Evolutionary conservation across 805 yeast genomes (phyloP), one percentile per base, ranked within the genome.

Genomic region (Dipodascopsis tothii): DNA sequence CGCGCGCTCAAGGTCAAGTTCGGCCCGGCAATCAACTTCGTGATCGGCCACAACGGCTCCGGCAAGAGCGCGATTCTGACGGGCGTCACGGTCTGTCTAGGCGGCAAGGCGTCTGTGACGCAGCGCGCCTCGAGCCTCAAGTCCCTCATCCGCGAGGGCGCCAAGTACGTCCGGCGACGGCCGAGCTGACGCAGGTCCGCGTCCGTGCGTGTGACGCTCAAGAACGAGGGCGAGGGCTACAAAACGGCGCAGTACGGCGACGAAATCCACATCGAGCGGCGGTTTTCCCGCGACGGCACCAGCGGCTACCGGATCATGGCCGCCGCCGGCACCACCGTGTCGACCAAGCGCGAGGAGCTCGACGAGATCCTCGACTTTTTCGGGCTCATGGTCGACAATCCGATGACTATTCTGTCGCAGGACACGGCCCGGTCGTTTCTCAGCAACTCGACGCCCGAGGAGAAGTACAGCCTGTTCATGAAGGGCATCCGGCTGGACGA

Each of bases 41-140:
- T 92, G 45, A 81, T 92, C 41, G 98, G 96, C 0, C 96, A 96
- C 9, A 92, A 92, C 60, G 99, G 99, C 28, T 77, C 95, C 0
- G 98, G 98, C 4, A 92, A 92, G 58, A 80, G 92, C 32, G 86
- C 97, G 0, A 76, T 92, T 56, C 88, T 92, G 3, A 84, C 96
- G 48, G 97, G 96, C 0, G 76, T 90, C 1, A 90, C 95, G 59
- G 68, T 92, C 27, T 95, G 96, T 0, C 65, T 92, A 16, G 90
- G 81, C 1, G 97, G 96, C 1, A 77, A 74, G 56, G 96, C 96
- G 1, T 70, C 79, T 18, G 85, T 79, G 39, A 90, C 98, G 0
- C 84, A 81, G 57, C 74, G 99, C 61, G 96, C 95, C 4, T 67
- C 76, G 14, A 74, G 80, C 6, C 66, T 85, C 38, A 78, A 76